Base-by-base conservation (phyloP, 2,329 filamentous ascomycete species). In the Monilinia vaccinii-corymbosi region DNA sequence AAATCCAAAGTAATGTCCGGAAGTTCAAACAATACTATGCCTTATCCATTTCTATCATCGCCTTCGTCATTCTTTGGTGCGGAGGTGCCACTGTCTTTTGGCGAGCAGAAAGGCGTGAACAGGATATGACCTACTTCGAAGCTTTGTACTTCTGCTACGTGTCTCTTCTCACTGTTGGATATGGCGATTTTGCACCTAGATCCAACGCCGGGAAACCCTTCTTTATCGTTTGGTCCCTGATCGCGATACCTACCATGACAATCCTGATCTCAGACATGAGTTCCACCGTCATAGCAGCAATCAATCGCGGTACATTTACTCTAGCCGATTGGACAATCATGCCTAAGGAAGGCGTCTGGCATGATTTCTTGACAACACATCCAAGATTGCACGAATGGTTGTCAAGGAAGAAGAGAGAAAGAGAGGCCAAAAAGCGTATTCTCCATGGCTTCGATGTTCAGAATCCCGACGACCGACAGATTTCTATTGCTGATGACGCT, bases 211-310 rank as follows among this genome's bases (percentile, higher is more conserved):
- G 84, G 4, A 80, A 86, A 50, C 82, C 84, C 0, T 87, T 89
- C 69, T 89, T 89, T 68, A 79, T 89, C 6, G 77, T 89, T 28
- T 89, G 86, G 86, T 84, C 80, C 31, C 73, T 89, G 3, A 76
- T 88, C 44, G 85, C 86, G 3, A 80, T 89, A 1, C 86, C 86
- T 0, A 86, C 83, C 2, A 87, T 88, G 80, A 88, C 86, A 0
- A 84, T 87, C 38, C 75, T 89, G 0, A 78, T 87, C 58, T 79
- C 79, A 8, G 80, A 83, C 64, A 81, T 88, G 75, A 81, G 82
- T 45, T 79, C 85, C 58, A 89, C 86, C 0, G 78, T 89, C 38
- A 81, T 89, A 14, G 74, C 75, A 3, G 78, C 76, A 44, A 84
- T 88, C 72, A 86, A 87, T 66, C 76, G 77, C n/a, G 81, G 79